Percentiles rank a stretch among this genome's conserved stretches.
Conservation (phyloP, 352 stramenopile species). For the Phytophthora podocarpi region DNA sequence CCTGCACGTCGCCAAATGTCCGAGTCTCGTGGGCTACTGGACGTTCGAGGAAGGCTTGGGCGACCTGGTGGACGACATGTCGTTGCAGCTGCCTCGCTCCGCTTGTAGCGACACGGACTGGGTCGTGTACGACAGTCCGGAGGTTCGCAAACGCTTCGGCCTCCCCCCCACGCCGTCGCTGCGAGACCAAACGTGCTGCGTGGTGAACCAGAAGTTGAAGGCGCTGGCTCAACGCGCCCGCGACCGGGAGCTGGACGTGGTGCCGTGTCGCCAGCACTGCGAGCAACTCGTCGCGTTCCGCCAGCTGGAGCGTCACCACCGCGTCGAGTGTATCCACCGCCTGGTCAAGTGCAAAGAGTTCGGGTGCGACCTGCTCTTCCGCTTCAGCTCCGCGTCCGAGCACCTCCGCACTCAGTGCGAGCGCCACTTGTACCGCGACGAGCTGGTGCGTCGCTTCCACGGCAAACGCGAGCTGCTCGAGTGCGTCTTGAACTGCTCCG, state of each 20-base stretch:
- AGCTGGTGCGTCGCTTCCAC: conserved; percentile 41
- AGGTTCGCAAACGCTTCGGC: conserved; percentile 53
- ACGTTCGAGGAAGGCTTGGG: conserved; percentile 79
- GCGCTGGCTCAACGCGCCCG: conserved; percentile 60
- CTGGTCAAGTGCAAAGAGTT: conserved; percentile 59
- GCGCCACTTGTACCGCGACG: conserved; percentile 43
- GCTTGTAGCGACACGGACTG: conserved; percentile 51
- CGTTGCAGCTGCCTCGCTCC: conserved; percentile 51
- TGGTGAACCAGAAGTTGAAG: conserved; percentile 74
- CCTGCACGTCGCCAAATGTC: conserved; percentile 45
- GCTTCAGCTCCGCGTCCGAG: conserved; percentile 31
- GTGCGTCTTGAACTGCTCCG: conserved; percentile 53
- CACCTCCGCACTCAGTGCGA: conserved; percentile 47
- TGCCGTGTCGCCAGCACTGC: conserved; percentile 55
- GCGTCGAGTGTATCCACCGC: conserved; percentile 49
- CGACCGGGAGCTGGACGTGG: conserved; percentile 45
- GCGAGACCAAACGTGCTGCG: conserved; percentile 65
- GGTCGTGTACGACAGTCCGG: conserved; percentile 55
- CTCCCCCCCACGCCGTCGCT: conserved; percentile 63
- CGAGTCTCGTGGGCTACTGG: conserved; percentile 62
- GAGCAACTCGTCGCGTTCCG: conserved; percentile 37
- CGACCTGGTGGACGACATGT: conserved; percentile 78
- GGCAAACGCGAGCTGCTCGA: conserved; percentile 46
- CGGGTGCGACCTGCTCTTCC: conserved; percentile 46
- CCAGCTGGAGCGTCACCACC: conserved; percentile 59